Conservation (phyloP, 352 stramenopile genomes). For the Globisporangium heterothallicum region DNA sequence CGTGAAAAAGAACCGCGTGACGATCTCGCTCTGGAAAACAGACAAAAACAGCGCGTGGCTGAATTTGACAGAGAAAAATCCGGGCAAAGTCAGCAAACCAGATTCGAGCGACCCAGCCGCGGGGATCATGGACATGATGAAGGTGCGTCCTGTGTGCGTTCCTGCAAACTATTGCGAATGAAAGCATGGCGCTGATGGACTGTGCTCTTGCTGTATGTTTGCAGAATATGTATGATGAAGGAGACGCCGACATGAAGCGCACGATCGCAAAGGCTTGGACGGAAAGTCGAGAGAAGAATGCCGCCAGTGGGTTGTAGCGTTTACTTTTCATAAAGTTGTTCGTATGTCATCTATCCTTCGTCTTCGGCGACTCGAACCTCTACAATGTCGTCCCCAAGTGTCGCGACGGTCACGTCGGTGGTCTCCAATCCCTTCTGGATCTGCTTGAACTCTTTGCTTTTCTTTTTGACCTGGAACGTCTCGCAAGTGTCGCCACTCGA, state of each 20-base stretch:
- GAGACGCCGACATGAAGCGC: conserved; percentile 87
- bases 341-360: conserved; percentile 8
- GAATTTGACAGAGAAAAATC: conserved; percentile 81
- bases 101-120: conserved; percentile 58
- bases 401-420: conserved; percentile 48
- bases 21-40: conserved; percentile 69
- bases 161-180: no score
- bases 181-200: no score
- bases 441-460: conserved; percentile 59
- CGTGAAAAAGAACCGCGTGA: conserved; percentile 84
- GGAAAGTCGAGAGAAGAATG: conserved; percentile 74
- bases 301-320: conserved; percentile 11
- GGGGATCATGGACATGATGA: conserved; percentile 91
- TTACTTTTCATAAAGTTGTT: no score
- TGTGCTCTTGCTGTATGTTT: not conserved
- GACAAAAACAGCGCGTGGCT: conserved; percentile 79
- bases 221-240: conserved; percentile 87
- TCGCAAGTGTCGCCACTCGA: conserved; percentile 65
- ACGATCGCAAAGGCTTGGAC: conserved; percentile 87
- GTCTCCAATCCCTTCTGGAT: conserved; percentile 64
- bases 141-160: conserved; percentile 34
- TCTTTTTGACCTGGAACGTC: conserved; percentile 62
- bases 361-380: conserved; percentile 34
- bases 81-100: conserved; percentile 39
- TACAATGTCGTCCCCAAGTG: conserved; percentile 41